These are phyloP conservation scores for Phaeodactylum tricornutum DNA, from an alignment of 108 stramenopile species.

Conservation along the genomic window DNA sequence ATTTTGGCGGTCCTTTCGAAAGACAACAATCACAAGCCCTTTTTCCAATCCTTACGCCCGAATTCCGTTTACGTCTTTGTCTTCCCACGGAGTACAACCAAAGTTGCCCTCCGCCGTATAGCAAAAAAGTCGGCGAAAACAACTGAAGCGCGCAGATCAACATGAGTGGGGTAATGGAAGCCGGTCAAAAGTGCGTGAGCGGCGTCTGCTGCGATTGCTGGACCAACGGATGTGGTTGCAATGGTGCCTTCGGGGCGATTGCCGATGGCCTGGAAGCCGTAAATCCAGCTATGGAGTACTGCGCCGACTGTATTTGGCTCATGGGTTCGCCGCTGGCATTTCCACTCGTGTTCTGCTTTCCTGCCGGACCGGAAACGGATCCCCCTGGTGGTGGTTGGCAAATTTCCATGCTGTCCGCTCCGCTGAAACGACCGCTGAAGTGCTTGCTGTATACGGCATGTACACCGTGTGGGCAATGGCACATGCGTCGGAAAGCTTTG, in stretches of 20 bases:
- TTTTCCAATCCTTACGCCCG: too few relatives aligned
- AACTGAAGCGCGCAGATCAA: too few relatives aligned
- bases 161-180: background rate
- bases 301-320: conserved; percentile 43
- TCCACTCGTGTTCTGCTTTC: conserved; percentile 50
- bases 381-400: conserved; percentile 42
- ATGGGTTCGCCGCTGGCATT: conserved; percentile 55
- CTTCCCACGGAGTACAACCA: too few relatives aligned
- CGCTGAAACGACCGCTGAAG: conserved; percentile 15
- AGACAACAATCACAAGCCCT: too few relatives aligned
- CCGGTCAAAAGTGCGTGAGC: background rate
- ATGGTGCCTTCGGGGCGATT: conserved; percentile 17
- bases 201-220: conserved; percentile 34
- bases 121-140: too few relatives aligned
- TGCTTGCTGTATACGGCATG: conserved; percentile 35
- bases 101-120: too few relatives aligned
- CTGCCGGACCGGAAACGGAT: conserved; percentile 27
- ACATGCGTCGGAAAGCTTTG: conserved; percentile 25
- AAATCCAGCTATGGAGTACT: conserved; percentile 27
- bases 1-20: too few relatives aligned
- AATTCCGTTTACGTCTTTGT: too few relatives aligned
- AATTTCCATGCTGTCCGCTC: conserved; percentile 35
- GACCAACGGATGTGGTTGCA: conserved; percentile 33
- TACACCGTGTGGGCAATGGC: conserved; percentile 39
- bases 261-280: conserved; percentile 35